Evolutionary conservation across 1,284 basidiomycete genomes (phyloP).

Genomic region (Trichosporon sp.): DNA sequence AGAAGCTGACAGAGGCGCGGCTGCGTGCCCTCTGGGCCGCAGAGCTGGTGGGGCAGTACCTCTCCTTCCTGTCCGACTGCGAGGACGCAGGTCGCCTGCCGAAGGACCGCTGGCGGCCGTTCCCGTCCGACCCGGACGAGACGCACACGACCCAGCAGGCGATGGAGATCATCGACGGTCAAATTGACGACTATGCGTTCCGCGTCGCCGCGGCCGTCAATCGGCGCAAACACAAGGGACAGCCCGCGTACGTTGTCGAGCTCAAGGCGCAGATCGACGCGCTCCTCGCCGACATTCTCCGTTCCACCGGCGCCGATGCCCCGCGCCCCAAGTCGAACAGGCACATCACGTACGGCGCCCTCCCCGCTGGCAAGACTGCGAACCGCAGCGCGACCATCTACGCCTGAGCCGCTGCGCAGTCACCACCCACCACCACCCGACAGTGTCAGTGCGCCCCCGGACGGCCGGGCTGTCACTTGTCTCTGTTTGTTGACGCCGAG

Average conservation of each 20-base stretch:
- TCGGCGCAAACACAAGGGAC: background rate
- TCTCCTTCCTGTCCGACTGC: background rate
- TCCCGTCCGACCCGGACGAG: background rate
- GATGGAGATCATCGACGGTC: constrained; percentile 1
- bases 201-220: constrained; percentile 12
- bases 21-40: constrained; percentile 12
- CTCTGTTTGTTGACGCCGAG: constrained; percentile 14
- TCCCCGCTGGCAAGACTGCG: background rate
- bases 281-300: background rate
- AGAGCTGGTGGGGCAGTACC: constrained; percentile 12
- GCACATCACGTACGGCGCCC: constrained; percentile 12
- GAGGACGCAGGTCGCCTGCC: constrained; percentile 6
- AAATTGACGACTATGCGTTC: constrained; percentile 15
- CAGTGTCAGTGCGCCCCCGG: background rate
- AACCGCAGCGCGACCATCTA: constrained; percentile 19
- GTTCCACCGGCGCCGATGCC: background rate
- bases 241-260: constrained; percentile 8
- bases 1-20: background rate
- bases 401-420: background rate
- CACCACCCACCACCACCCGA: background rate
- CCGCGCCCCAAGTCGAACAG: background rate
- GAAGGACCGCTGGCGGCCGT: background rate
- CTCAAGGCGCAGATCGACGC: constrained; percentile 3
- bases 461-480: background rate
- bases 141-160: constrained; percentile 13